phyloP scores from a whole-genome alignment of 1,284 basidiomycete genomes.

The Testicularia cyperi region DNA sequence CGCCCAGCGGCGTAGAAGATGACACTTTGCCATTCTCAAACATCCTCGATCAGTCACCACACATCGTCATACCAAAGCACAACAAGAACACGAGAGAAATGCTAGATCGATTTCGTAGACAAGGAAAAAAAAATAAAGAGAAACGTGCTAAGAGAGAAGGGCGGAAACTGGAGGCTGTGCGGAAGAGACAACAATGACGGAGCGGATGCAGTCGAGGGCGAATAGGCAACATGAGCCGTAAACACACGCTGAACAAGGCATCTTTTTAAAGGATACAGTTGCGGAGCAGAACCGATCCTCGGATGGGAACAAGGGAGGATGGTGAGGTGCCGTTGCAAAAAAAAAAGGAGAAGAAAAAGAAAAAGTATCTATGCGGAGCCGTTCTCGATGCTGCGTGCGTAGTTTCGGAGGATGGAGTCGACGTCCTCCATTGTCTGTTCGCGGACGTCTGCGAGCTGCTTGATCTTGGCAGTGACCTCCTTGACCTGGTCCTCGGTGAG shows the following conservation, averaged over 20 bases:
- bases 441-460: conserved; percentile 96
- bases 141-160: background rate
- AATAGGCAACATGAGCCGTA: too few species aligned
- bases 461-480: conserved; percentile 98
- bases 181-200: too few species aligned
- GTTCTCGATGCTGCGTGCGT: conserved; percentile 45
- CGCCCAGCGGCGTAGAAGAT: conserved; percentile 20
- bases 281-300: too few species aligned
- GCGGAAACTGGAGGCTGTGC: too few species aligned
- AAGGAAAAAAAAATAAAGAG: background rate
- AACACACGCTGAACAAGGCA: too few species aligned
- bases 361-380: conserved; percentile 10
- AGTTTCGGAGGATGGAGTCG: conserved; percentile 87
- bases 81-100: background rate
- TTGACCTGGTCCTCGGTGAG: conserved; percentile 83
- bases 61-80: background rate
- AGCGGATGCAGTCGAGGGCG: too few species aligned
- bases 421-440: conserved; percentile 99
- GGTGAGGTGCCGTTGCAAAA: background rate
- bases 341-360: background rate
- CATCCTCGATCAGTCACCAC: too few species aligned
- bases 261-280: too few species aligned
- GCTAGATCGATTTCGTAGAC: background rate
- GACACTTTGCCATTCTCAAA: too few species aligned
- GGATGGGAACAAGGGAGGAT: conserved; percentile 1